Evolutionary conservation across 371 early-diverging fungal species (phyloP).

Genomic region (Mortierella sp.): DNA sequence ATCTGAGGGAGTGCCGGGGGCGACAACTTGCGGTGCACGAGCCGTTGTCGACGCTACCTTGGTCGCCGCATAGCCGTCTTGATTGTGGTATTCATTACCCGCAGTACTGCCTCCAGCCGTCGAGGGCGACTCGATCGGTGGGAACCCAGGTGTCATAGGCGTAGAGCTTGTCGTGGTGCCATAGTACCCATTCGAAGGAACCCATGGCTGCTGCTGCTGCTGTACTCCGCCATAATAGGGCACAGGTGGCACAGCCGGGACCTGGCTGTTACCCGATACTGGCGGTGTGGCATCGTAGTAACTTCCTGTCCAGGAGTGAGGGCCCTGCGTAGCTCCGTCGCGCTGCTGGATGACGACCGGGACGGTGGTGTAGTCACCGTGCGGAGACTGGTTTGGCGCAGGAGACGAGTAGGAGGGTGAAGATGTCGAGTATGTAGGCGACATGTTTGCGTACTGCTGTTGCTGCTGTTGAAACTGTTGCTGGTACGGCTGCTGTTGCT

Average conservation of each 20-base stretch:
- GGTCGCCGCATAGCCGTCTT: neutral
- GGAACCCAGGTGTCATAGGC: neutral
- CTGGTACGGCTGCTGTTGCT: neutral
- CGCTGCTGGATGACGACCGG: constrained; percentile 1
- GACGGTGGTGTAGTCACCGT: neutral
- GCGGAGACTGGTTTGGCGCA: neutral
- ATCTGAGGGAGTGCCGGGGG: neutral
- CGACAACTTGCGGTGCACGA: neutral
- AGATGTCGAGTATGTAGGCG: neutral
- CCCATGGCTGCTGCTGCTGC: neutral
- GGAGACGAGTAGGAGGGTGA: neutral
- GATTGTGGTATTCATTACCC: neutral
- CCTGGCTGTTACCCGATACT: neutral
- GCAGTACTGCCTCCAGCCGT: neutral
- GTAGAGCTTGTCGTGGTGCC: neutral
- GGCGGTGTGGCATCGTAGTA: constrained; percentile 1
- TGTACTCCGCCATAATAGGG: neutral
- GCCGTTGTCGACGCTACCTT: neutral
- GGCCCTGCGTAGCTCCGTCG: neutral
- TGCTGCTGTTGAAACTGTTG: neutral
- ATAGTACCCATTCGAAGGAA: neutral
- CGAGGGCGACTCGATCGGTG: neutral
- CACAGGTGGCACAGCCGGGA: neutral
- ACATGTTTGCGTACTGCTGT: neutral
- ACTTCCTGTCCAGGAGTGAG: constrained; percentile 3